Conservation (phyloP, 139 green algal species). For the Nannochloris sp. region DNA sequence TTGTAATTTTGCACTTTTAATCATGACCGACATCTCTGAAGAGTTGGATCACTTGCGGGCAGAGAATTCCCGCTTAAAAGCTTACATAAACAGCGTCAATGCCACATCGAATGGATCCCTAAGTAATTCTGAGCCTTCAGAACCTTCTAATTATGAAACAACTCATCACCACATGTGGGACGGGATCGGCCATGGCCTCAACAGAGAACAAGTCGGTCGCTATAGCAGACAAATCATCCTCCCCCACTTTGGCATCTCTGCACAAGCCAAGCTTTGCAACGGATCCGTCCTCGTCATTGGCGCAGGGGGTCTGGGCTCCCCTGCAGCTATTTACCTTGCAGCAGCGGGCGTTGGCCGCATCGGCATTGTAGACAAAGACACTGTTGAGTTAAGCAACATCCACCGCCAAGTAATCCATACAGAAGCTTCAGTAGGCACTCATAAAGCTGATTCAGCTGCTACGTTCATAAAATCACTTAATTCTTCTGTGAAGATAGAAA, state of each 20-base stretch:
- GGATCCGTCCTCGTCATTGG: slow-evolving; percentile 75
- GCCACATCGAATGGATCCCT: too few relatives aligned
- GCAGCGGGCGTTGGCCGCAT: slow-evolving; percentile 68
- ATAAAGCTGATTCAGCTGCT: slow-evolving; percentile 74
- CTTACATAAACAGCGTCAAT: neutral
- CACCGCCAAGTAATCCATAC: slow-evolving; percentile 79
- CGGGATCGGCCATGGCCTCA: slow-evolving; percentile 46
- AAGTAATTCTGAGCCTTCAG: too few relatives aligned
- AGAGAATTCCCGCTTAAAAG: slow-evolving; percentile 20
- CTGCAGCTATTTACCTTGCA: slow-evolving; percentile 78
- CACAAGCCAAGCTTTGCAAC: slow-evolving; percentile 53
- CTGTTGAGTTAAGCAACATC: slow-evolving; percentile 82
- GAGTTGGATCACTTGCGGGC: slow-evolving; percentile 9
- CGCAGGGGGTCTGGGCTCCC: slow-evolving; percentile 81
- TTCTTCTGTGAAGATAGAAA: slow-evolving; percentile 47
- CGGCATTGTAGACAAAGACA: slow-evolving; percentile 78
- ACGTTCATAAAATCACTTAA: slow-evolving; percentile 56
- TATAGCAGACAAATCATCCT: slow-evolving; percentile 85
- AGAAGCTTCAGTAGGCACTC: slow-evolving; percentile 53
- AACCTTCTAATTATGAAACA: too few relatives aligned
- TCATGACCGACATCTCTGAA: too few relatives aligned
- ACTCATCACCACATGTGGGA: too few relatives aligned
- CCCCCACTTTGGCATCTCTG: slow-evolving; percentile 69
- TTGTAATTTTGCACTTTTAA: too few relatives aligned
- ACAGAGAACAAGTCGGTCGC: slow-evolving; percentile 54